Base-by-base conservation (phyloP, 1,284 basidiomycete genomes). In the Marasmius fiardii region DNA sequence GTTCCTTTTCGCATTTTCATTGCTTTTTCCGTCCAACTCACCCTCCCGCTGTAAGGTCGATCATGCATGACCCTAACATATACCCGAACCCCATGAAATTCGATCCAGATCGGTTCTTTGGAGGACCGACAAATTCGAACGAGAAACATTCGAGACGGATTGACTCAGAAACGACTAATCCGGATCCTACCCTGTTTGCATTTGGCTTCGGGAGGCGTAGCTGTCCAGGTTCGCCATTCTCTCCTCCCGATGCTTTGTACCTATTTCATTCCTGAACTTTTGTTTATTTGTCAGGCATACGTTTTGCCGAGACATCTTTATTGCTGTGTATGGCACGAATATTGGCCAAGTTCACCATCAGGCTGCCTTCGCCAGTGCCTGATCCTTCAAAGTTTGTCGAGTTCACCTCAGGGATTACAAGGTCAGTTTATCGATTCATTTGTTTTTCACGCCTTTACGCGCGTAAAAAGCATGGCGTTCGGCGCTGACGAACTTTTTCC, bases 201-300 rank as follows among this genome's bases (percentile, higher is more conserved):
- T 80, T 77, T 56, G 80, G 79, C 3, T 80, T 75, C 55, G 79
- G 80, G 34, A 66, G 73, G 48, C 70, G 79, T 6, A 64, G 58
- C 20, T 75, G 74, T 59, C 73, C 70, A 61, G 76, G 77, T 76
- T 57, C 23, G 56, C n/a, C n/a, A n/a, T 37, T 31, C 12, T 57
- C 31, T 21, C 16, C 16, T 31, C 28, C 37, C 51, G 26, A 12
- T 21, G 1, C n/a, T 12, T 5, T 12, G 23, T 26, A 51, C 31
- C 33, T 24, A 16, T 57, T 34, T 21, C 20, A 4, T 47, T 44
- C 5, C 18, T 10, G 20, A 43, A 44, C 35, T 12, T 34, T 35
- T 48, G 49, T 50, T 4, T 28, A 12, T 52, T 28, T 31, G 4
- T 55, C 56, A 71, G 78, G 80, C 21, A 61, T 66, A 14, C 64